Evolutionary conservation across 1,284 basidiomycete species (phyloP).

Genomic region (Meira miltonrushii): DNA sequence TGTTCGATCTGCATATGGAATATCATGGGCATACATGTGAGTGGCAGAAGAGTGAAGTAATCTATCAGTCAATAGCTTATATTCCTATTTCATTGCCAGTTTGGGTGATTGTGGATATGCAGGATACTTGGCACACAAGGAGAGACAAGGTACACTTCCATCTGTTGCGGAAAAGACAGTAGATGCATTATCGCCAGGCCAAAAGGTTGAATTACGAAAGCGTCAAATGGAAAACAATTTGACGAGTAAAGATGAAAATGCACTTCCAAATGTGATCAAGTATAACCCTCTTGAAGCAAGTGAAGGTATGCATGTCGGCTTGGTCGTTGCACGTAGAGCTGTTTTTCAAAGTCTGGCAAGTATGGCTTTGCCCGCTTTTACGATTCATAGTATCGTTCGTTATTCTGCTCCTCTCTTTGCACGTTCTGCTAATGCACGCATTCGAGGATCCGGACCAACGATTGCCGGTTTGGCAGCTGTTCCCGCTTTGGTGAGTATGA

Average conservation of each 20-base stretch:
- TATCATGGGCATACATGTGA: constrained; percentile 68
- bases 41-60: constrained; percentile 52
- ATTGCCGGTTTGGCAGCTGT: constrained; percentile 60
- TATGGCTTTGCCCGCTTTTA: constrained; percentile 44
- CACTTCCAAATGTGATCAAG: constrained; percentile 1
- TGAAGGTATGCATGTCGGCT: constrained; percentile 26
- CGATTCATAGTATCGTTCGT: constrained; percentile 50
- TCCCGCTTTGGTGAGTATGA: constrained; percentile 20
- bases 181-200: constrained; percentile 16
- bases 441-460: constrained; percentile 76
- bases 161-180: constrained; percentile 5
- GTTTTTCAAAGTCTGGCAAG: constrained; percentile 49
- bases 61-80: neutral
- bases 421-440: constrained; percentile 62
- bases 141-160: neutral
- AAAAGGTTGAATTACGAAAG: constrained; percentile 34
- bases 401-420: constrained; percentile 71
- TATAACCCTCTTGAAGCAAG: constrained; percentile 19
- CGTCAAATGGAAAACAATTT: constrained; percentile 18
- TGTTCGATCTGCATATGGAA: constrained; percentile 76
- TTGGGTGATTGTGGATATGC: constrained; percentile 81
- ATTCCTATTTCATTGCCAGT: neutral
- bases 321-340: constrained; percentile 36
- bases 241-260: constrained; percentile 15
- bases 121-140: constrained; percentile 62